Evolutionary conservation across 1,139 yeast species (phyloP).

Genomic region (Meyerozyma smithsonii): DNA sequence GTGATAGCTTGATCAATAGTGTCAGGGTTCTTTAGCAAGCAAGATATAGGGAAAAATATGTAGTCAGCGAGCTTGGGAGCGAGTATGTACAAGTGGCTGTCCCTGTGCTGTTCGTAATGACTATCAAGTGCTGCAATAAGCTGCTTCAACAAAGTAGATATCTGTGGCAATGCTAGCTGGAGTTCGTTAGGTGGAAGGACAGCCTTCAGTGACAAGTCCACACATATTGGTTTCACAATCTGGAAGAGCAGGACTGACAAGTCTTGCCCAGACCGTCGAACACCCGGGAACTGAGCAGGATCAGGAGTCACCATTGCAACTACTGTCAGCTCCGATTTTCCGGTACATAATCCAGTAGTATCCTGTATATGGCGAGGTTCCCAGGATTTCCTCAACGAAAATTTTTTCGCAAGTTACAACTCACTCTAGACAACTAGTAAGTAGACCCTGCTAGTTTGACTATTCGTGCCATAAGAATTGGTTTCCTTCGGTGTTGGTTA

Average conservation of each 20-base stretch:
- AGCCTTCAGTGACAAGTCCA: slow-evolving; percentile 12
- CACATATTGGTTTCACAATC: slow-evolving; percentile 9
- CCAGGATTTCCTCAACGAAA: neutral
- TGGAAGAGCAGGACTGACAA: slow-evolving; percentile 11
- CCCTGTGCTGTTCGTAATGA: slow-evolving; percentile 14
- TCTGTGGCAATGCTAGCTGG: slow-evolving; percentile 10
- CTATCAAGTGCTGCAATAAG: slow-evolving; percentile 10
- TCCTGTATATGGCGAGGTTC: neutral
- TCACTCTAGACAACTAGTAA: slow-evolving; percentile 1
- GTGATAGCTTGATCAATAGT: slow-evolving; percentile 5
- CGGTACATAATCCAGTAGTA: neutral
- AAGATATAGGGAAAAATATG: slow-evolving; percentile 55
- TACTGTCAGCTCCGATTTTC: neutral
- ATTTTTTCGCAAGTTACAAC: neutral
- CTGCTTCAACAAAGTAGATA: slow-evolving; percentile 9
- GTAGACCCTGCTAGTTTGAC: slow-evolving; percentile 1
- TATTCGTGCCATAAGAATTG: neutral
- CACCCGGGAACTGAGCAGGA: neutral
- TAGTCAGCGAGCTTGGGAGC: slow-evolving; percentile 53
- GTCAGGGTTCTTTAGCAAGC: slow-evolving; percentile 40
- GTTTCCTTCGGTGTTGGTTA: slow-evolving; percentile 1
- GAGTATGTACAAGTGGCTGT: slow-evolving; percentile 17
- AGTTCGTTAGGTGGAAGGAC: slow-evolving; percentile 13
- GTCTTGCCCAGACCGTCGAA: neutral
- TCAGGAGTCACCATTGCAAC: neutral